Evolutionary conservation across 352 stramenopile genomes (phyloP).

Genomic region (Phytopythium ostracodes): DNA sequence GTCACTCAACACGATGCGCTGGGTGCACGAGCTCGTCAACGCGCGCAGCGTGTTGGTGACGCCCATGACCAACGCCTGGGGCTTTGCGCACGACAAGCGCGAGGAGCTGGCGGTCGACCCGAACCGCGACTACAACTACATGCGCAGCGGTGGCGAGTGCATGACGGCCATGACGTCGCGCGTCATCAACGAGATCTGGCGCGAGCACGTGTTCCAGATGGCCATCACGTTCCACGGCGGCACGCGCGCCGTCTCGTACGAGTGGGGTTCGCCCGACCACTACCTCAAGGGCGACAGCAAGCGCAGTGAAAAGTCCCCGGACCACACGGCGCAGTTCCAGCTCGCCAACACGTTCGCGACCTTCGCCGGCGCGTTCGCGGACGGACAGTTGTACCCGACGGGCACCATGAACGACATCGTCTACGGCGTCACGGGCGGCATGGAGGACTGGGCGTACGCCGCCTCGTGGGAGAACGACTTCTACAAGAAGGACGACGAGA

Average conservation of each 20-base stretch:
- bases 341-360: conserved; percentile 54
- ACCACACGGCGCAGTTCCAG: conserved; percentile 69
- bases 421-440: conserved; percentile 95
- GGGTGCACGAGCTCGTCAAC: conserved; percentile 82
- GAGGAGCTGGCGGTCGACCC: conserved; percentile 91
- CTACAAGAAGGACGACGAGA: conserved; percentile 19
- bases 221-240: conserved; percentile 98
- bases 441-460: conserved; percentile 98
- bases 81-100: conserved; percentile 83
- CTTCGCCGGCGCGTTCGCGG: conserved; percentile 70
- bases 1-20: conserved; percentile 51
- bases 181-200: conserved; percentile 96
- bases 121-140: conserved; percentile 99
- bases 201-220: conserved; percentile 96
- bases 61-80: conserved; percentile 94
- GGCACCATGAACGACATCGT: conserved; percentile 96
- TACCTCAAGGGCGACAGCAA: conserved; percentile 45
- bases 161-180: conserved; percentile 96
- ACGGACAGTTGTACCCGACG: conserved; percentile 70
- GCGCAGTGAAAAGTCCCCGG: conserved; percentile 72
- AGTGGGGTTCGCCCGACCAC: conserved; percentile 95
- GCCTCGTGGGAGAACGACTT: conserved; percentile 83
- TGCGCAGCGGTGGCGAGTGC: conserved; percentile 79
- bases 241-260: conserved; percentile 96
- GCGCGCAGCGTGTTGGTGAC: conserved; percentile 78